These are phyloP conservation scores for Acaromyces ingoldii DNA, from an alignment of 1,284 basidiomycete species.

Conservation along the genomic window DNA sequence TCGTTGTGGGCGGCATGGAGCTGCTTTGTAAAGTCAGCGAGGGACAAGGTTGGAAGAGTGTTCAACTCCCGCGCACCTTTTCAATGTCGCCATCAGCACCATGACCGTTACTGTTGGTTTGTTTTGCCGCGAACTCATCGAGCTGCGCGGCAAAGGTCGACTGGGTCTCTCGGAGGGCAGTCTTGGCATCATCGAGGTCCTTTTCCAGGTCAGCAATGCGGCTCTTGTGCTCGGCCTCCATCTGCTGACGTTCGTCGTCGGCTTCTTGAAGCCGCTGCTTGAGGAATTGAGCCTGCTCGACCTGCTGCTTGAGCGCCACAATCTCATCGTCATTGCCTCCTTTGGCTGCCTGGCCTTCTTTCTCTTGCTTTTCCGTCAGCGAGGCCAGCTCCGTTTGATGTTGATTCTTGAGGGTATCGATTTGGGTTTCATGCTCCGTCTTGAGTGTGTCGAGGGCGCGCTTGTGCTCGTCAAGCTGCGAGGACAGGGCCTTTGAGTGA, in stretches of 20 bases:
- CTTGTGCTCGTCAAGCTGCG: too few relatives aligned
- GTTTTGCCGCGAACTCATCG: not conserved
- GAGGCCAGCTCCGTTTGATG: too few relatives aligned
- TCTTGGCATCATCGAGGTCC: not conserved
- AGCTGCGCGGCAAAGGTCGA: not conserved
- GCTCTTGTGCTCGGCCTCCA: not conserved
- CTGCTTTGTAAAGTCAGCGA: not conserved
- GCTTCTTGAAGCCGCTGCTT: not conserved
- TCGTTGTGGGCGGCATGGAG: constrained; percentile 4
- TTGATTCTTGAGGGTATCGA: too few relatives aligned
- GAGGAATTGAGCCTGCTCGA: not conserved
- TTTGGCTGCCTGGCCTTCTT: too few relatives aligned
- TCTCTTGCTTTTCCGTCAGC: too few relatives aligned
- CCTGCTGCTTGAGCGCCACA: not conserved
- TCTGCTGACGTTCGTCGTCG: not conserved
- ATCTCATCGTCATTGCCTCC: not conserved
- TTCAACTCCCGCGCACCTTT: too few relatives aligned
- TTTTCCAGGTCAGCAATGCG: not conserved
- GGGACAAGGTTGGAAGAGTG: too few relatives aligned
- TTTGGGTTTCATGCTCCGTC: too few relatives aligned
- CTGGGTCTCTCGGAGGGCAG: constrained; percentile 1
- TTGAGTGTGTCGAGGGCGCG: too few relatives aligned
- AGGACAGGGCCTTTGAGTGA: too few relatives aligned
- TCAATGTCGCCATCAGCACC: too few relatives aligned
- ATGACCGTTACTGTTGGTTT: too few relatives aligned